These are phyloP conservation scores for Hypoxylon fragiforme DNA, from an alignment of 495 filamentous ascomycete species.

Conservation along the genomic window DNA sequence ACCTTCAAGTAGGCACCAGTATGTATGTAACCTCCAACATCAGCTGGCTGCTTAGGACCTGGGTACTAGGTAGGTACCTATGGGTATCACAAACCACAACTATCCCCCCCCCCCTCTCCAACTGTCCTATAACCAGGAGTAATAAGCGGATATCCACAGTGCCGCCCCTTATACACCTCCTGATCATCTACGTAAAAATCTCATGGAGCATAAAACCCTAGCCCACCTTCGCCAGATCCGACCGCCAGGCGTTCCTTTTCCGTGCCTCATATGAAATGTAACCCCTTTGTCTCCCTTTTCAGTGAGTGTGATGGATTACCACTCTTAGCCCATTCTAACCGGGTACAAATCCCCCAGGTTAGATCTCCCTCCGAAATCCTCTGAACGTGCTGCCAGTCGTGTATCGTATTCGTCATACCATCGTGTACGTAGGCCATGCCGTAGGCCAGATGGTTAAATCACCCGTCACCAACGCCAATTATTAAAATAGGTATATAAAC, in stretches of 20 bases:
- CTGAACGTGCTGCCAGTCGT: conserved; percentile 14
- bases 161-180: conserved; percentile 6
- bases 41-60: too few species aligned
- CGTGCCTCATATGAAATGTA: too few species aligned
- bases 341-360: too few species aligned
- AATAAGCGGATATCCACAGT: not conserved
- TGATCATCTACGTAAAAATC: too few species aligned
- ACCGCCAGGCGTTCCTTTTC: conserved; percentile 12
- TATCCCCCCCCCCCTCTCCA: not conserved
- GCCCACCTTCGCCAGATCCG: conserved; percentile 10
- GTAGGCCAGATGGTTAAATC: conserved; percentile 6
- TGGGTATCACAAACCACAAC: conserved; percentile 4
- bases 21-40: too few species aligned
- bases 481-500: conserved; percentile 26
- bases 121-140: not conserved
- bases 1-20: too few species aligned
- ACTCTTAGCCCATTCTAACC: too few species aligned
- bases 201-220: not conserved
- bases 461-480: conserved; percentile 7
- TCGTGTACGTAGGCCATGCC: conserved; percentile 17
- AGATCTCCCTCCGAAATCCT: conserved; percentile 1
- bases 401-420: conserved; percentile 32
- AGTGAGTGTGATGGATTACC: too few species aligned
- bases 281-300: too few species aligned
- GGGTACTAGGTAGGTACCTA: not conserved